Percentiles rank a stretch among this genome's conserved stretches.
Conservation (phyloP, 306 rosid genomes). For the Ammopiptanthus mongolicus region DNA sequence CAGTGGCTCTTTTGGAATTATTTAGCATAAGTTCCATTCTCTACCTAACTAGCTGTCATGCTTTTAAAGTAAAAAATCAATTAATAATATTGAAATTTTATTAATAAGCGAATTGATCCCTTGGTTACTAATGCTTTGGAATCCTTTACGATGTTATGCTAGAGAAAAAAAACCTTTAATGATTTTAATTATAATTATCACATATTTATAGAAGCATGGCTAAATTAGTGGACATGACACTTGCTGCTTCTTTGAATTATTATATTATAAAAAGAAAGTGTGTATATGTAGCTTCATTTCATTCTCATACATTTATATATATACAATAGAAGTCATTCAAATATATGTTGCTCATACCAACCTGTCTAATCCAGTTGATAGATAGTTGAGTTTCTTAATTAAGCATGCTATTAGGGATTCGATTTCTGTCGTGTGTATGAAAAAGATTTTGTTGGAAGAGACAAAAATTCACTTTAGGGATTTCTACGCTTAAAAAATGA, state of each 20-base stretch:
- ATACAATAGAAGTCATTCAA: not conserved
- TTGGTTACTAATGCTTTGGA: constrained; percentile 5
- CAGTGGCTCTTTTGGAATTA: too few species aligned
- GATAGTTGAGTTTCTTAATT: too few species aligned
- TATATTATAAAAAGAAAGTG: not conserved
- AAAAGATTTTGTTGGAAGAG: too few species aligned
- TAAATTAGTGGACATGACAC: constrained; percentile 17
- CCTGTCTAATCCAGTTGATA: too few species aligned
- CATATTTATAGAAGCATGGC: not conserved
- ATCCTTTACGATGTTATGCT: not conserved
- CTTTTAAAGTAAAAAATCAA: not conserved
- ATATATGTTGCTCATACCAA: too few species aligned
- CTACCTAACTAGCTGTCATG: constrained; percentile 22
- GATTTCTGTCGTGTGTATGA: too few species aligned
- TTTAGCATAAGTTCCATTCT: constrained; percentile 34
- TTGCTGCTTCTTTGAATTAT: not conserved
- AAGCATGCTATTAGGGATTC: too few species aligned
- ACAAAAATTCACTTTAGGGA: too few species aligned
- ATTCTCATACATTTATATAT: not conserved
- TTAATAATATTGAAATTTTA: not conserved
- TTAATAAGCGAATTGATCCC: constrained; percentile 10
- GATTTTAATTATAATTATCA: not conserved
- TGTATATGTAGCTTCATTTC: not conserved
- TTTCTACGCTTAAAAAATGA: too few species aligned
- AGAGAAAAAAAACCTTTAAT: not conserved